These are phyloP conservation scores for Gossypium thurberi DNA, from an alignment of 345 rosid genomes.

Conservation along the genomic window DNA sequence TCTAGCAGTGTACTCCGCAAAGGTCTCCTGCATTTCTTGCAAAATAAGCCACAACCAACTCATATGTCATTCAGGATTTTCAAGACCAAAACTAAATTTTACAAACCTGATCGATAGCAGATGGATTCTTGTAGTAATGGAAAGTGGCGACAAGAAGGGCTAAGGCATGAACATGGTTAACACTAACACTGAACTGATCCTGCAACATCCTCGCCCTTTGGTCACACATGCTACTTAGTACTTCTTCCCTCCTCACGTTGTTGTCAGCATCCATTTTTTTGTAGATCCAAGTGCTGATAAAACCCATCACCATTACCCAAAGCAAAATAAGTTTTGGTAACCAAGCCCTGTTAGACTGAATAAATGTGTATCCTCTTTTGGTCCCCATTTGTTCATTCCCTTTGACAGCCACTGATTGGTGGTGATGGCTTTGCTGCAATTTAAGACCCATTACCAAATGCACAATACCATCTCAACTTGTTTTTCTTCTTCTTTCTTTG, in stretches of 20 bases:
- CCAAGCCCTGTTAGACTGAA: conserved; percentile 60
- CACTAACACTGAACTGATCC: conserved; percentile 93
- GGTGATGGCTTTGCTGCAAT: conserved; percentile 46
- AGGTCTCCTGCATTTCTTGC: conserved; percentile 61
- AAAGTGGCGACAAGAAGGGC: conserved; percentile 95
- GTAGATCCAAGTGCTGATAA: conserved; percentile 39
- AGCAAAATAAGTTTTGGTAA: conserved; percentile 49
- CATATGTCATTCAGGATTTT: too few relatives aligned
- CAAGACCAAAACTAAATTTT: too few relatives aligned
- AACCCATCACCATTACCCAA: conserved; percentile 45
- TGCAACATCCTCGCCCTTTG: conserved; percentile 94
- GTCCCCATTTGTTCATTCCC: conserved; percentile 52
- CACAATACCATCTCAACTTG: conserved; percentile 17
- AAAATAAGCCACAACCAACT: background rate
- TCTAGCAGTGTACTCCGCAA: conserved; percentile 92
- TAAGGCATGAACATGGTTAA: conserved; percentile 94
- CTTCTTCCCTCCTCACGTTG: conserved; percentile 67
- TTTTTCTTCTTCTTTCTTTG: conserved; percentile 21
- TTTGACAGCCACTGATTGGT: conserved; percentile 53
- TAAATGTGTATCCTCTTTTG: conserved; percentile 61
- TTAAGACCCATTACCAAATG: conserved; percentile 47
- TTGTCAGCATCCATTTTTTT: conserved; percentile 50
- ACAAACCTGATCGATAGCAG: conserved; percentile 93
- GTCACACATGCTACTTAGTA: conserved; percentile 82
- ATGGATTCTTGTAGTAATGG: conserved; percentile 83